phyloP scores from a whole-genome alignment of 2,329 filamentous ascomycete genomes.

The Sporothrix dimorphospora region DNA sequence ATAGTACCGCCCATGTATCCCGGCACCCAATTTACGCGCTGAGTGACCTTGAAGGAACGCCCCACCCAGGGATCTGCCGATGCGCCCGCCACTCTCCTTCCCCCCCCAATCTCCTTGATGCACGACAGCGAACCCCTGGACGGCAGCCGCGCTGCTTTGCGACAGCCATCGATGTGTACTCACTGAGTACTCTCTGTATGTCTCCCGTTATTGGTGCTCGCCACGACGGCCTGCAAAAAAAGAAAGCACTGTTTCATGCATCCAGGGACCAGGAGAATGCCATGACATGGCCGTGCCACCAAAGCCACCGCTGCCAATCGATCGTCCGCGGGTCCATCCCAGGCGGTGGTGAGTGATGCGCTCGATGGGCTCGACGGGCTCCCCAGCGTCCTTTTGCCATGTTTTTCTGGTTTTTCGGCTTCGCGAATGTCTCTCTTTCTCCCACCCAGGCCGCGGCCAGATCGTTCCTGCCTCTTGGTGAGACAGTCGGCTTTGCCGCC shows the following conservation, averaged over 20 bases:
- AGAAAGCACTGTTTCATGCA: conserved; percentile 21
- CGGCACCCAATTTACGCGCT: background rate
- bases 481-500: conserved; percentile 15
- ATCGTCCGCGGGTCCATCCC: conserved; percentile 13
- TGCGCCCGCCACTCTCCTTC: background rate
- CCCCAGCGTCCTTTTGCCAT: conserved; percentile 10
- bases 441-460: background rate
- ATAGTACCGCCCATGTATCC: conserved; percentile 18
- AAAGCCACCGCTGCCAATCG: conserved; percentile 18
- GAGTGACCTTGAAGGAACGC: background rate
- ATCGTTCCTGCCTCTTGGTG: background rate
- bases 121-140: conserved; percentile 30
- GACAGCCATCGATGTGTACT: conserved; percentile 4
- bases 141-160: conserved; percentile 15
- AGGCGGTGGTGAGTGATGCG: background rate
- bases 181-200: background rate
- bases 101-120: conserved; percentile 23
- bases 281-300: conserved; percentile 10
- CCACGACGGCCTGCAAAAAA: background rate
- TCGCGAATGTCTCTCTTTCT: background rate
- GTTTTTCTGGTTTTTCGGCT: background rate
- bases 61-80: conserved; percentile 30
- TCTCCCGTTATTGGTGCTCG: background rate
- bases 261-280: background rate
- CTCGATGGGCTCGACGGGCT: background rate